These are phyloP conservation scores for Bipolaris victoriae DNA, from an alignment of 2,329 filamentous ascomycete species.

Conservation along the genomic window DNA sequence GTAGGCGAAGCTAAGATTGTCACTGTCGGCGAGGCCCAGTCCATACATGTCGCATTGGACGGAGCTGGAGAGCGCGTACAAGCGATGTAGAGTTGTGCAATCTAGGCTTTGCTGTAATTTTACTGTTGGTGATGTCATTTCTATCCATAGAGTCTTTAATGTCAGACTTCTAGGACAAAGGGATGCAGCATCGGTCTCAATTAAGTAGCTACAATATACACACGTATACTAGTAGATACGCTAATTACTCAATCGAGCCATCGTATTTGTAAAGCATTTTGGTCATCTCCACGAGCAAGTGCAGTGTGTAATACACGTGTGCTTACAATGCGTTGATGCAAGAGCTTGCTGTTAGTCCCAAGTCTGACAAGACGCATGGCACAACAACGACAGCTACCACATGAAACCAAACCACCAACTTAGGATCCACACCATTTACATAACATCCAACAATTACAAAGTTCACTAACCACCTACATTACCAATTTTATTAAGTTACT, in stretches of 20 bases:
- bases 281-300: neutral
- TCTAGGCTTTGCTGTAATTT: neutral
- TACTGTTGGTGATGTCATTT: neutral
- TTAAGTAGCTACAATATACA: too few relatives aligned
- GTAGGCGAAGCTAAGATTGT: conserved; percentile 20
- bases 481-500: too few relatives aligned
- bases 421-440: too few relatives aligned
- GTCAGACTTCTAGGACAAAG: neutral
- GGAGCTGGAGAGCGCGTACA: neutral
- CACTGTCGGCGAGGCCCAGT: conserved; percentile 9
- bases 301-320: neutral
- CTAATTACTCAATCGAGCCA: neutral
- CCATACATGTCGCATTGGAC: neutral
- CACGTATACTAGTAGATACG: too few relatives aligned
- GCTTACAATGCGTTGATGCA: neutral
- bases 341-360: neutral
- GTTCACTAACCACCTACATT: too few relatives aligned
- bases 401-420: too few relatives aligned
- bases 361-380: neutral
- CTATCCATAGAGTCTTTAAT: neutral
- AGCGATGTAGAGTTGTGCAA: too few relatives aligned
- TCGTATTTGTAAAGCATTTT: too few relatives aligned
- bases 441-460: too few relatives aligned
- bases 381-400: neutral
- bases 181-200: neutral